These are phyloP conservation scores for Nemophila menziesii DNA, from an alignment of 257 asterid species.

Conservation along the genomic window DNA sequence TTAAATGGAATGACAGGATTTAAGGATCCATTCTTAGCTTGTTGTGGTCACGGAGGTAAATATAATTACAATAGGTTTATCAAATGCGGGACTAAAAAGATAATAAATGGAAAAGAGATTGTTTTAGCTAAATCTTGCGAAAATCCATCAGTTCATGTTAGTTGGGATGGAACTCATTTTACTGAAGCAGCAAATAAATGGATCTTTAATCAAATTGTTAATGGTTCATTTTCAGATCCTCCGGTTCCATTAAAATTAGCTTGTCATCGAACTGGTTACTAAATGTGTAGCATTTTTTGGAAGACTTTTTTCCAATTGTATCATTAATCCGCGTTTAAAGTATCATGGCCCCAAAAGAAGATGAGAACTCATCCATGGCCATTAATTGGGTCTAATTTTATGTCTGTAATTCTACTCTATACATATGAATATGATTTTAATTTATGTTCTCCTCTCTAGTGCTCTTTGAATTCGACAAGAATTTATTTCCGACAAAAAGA, in stretches of 20 bases:
- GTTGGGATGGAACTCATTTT: conserved; percentile 77
- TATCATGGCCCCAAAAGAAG: background rate
- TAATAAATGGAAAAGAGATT: conserved; percentile 43
- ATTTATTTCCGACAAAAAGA: too few species aligned
- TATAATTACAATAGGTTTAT: conserved; percentile 46
- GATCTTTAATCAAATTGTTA: conserved; percentile 44
- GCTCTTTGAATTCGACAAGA: background rate
- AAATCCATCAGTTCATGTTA: conserved; percentile 37
- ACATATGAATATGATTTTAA: too few species aligned
- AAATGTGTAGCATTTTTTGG: background rate
- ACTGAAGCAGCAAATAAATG: conserved; percentile 74
- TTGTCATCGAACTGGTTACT: conserved; percentile 24
- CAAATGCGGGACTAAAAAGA: conserved; percentile 46
- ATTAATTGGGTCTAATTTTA: too few species aligned
- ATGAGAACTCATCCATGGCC: background rate
- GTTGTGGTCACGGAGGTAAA: conserved; percentile 78
- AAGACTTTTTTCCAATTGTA: too few species aligned
- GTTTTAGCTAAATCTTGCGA: conserved; percentile 43
- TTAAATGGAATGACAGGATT: conserved; percentile 36
- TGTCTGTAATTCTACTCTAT: too few species aligned
- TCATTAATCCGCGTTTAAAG: background rate
- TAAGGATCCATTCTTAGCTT: conserved; percentile 47
- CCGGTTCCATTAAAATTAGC: conserved; percentile 35
- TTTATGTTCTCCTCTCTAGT: too few species aligned
- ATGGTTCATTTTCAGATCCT: conserved; percentile 68